Evolutionary conservation across 129 eudicot species (phyloP).

Genomic region (Tagetes erecta): DNA sequence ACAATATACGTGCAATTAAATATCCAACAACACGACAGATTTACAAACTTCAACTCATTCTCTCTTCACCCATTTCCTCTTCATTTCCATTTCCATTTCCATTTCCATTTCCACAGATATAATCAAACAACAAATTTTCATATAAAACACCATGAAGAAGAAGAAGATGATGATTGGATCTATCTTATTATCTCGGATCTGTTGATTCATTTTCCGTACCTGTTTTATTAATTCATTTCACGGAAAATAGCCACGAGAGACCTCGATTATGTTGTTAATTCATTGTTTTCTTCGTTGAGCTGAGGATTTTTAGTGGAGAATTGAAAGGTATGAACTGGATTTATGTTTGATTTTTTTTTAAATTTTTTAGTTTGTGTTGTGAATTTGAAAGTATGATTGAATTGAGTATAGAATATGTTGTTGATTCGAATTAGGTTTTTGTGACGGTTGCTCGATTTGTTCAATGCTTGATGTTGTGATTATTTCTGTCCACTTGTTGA

Average conservation of each 20-base stretch:
- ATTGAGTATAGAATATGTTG: constrained; percentile 20
- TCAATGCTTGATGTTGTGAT: constrained; percentile 24
- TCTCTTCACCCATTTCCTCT: constrained; percentile 24
- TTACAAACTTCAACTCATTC: constrained; percentile 56
- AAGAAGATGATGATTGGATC: constrained; percentile 41
- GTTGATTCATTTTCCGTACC: constrained; percentile 11
- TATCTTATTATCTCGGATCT: constrained; percentile 37
- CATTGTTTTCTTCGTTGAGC: constrained; percentile 16
- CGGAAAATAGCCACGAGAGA: constrained; percentile 15
- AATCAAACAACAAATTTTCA: constrained; percentile 27
- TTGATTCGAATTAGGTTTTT: constrained; percentile 5
- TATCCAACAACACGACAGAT: constrained; percentile 45
- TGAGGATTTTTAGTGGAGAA: constrained; percentile 13
- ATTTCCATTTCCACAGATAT: constrained; percentile 30
- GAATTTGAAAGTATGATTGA: neutral
- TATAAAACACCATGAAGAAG: constrained; percentile 19
- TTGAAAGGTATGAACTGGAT: constrained; percentile 29
- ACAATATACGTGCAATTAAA: constrained; percentile 34
- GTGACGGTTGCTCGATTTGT: constrained; percentile 15
- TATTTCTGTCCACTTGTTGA: constrained; percentile 8
- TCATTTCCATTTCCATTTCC: neutral
- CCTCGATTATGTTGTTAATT: constrained; percentile 21
- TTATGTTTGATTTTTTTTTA: constrained; percentile 3
- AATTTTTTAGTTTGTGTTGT: neutral
- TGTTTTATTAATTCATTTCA: constrained; percentile 29